A percentile compares a stretch with the other conserved stretches of the same genome.
These are phyloP conservation scores for Xylaria sp. DNA, from an alignment of 2,329 filamentous ascomycete genomes.

Conservation along the genomic window DNA sequence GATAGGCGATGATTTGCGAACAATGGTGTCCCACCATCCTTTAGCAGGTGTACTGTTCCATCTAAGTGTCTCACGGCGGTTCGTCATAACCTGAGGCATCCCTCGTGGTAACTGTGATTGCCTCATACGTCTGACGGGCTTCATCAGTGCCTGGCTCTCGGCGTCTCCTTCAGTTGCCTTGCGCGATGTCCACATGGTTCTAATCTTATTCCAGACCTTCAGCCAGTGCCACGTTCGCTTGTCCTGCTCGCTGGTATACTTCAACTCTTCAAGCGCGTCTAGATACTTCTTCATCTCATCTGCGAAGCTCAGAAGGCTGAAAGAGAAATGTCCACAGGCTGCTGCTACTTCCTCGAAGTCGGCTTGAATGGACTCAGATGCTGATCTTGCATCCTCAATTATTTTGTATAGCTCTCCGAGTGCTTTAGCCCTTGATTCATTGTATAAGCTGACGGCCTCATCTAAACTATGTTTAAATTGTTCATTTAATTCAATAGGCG, in stretches of 20 bases:
- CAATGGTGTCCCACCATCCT: conserved; percentile 52
- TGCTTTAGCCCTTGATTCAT: conserved; percentile 77
- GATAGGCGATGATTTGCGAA: conserved; percentile 59
- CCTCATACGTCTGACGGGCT: conserved; percentile 59
- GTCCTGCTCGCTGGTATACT: conserved; percentile 72
- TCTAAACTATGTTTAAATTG: conserved; percentile 83
- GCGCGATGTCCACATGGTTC: conserved; percentile 46
- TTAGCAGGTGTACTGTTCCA: conserved; percentile 65
- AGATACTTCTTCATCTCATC: conserved; percentile 88
- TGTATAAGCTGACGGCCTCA: conserved; percentile 84
- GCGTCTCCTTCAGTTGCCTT: conserved; percentile 50
- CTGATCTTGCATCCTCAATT: conserved; percentile 75
- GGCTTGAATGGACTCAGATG: conserved; percentile 81
- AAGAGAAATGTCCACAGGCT: conserved; percentile 97
- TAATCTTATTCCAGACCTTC: conserved; percentile 73
- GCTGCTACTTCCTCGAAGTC: conserved; percentile 97
- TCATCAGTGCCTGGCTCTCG: conserved; percentile 57
- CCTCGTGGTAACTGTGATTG: conserved; percentile 67
- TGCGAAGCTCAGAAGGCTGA: conserved; percentile 88
- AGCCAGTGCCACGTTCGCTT: conserved; percentile 85
- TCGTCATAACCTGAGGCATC: conserved; percentile 65
- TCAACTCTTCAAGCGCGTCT: conserved; percentile 85
- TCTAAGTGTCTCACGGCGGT: conserved; percentile 63
- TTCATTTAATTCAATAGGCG: conserved; percentile 78
- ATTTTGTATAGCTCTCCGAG: conserved; percentile 82